A percentile compares a stretch with the other conserved stretches of the same genome.
Evolutionary conservation across 2,329 filamentous ascomycete species (phyloP).

Genomic region (Arthroderma sp.): DNA sequence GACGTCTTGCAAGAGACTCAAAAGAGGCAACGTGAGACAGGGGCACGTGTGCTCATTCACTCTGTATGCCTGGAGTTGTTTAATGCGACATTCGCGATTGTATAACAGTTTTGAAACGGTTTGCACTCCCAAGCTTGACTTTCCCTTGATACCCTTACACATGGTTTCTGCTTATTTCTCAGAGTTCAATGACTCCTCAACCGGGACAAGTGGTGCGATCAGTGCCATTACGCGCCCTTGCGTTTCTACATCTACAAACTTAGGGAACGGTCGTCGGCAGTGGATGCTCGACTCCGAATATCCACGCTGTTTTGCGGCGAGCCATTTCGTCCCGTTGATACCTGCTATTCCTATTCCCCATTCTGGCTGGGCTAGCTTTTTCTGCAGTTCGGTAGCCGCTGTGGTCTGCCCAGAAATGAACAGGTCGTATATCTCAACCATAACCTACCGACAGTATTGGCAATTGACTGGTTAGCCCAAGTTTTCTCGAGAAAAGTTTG

Average conservation of each 20-base stretch:
- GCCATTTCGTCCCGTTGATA: constrained; percentile 49
- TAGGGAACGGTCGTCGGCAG: constrained; percentile 43
- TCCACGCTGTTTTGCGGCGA: constrained; percentile 42
- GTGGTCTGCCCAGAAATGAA: constrained; percentile 34
- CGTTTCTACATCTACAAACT: constrained; percentile 35
- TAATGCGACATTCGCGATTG: not conserved
- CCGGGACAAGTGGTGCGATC: not conserved
- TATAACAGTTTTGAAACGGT: not conserved
- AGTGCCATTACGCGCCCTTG: constrained; percentile 27
- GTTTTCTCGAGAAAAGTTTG: not conserved
- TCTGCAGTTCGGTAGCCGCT: constrained; percentile 38
- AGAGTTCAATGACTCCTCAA: not conserved
- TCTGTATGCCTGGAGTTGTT: constrained; percentile 10
- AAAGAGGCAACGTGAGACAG: constrained; percentile 21
- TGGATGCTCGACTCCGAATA: constrained; percentile 37
- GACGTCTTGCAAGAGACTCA: constrained; percentile 26
- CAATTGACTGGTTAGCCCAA: not conserved
- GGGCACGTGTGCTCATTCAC: constrained; percentile 22
- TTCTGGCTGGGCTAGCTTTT: constrained; percentile 40
- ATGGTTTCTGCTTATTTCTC: not conserved
- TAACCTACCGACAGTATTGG: constrained; percentile 17
- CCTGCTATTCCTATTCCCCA: constrained; percentile 45
- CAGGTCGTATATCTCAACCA: constrained; percentile 38
- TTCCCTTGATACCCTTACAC: not conserved
- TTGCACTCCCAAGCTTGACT: not conserved